Base-by-base conservation (phyloP, 1,284 basidiomycete genomes). In the Filobasidium uniguttulatum region DNA sequence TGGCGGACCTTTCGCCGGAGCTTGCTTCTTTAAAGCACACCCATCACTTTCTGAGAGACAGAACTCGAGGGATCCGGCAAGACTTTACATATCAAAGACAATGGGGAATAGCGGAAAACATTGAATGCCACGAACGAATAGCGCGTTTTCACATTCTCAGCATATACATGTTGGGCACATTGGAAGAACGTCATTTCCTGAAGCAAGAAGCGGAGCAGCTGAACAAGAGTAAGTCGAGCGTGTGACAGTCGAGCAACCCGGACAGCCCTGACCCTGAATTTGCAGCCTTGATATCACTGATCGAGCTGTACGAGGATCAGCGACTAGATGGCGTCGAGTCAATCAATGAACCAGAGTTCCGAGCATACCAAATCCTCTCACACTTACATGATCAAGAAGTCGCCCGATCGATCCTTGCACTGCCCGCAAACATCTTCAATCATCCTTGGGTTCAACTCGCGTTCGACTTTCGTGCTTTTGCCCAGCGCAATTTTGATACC, bases 1-100 rank as follows among this genome's bases (percentile, higher is more conserved):
- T n/a, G n/a, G 53, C 58, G 3, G 23, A 49, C 0, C 33, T 37
- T n/a, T 35, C 59, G 0, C 61, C 62, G 1, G 60, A 56, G 2
- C 60, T 66, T 3, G 79, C 80, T 23, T 51, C 48, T 9, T 82
- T 90, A 59, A 74, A 77, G 8, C 73, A 77, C 44, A 85, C 83
- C 1, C 84, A 79, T 65, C 80, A 73, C 55, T 97, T 96, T 71
- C 81, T 98, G 43, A 82, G 91, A 41, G 93, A 98, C 67, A 81
- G 93, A 14, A 87, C 89, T 0, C 78, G 93, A 55, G 77, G 87
- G 0, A 83, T 97, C 38, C 75, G 93, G 28, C 91, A 85, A 59
- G 93, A 98, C 65, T 94, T 97, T 56, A 89, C 87, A 0, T 84
- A 96, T 72, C 93, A 97, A 66, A 84, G 85, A 55, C 78, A 82